phyloP scores from a whole-genome alignment of 2,329 filamentous ascomycete genomes.

The Ceratocystiopsis minuta region DNA sequence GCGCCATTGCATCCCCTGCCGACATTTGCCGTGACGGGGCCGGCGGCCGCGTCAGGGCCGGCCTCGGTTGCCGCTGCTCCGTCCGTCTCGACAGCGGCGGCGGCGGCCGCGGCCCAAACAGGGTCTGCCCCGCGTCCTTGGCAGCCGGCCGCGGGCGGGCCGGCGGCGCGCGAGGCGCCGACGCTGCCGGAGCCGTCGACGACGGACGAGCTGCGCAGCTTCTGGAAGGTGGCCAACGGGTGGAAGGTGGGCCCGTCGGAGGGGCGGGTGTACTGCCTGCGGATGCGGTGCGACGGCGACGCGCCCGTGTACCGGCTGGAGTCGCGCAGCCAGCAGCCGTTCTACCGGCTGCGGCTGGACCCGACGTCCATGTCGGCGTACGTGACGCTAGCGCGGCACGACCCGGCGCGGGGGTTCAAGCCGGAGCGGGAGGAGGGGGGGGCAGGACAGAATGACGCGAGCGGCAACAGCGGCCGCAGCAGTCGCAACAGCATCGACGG shows the following conservation, averaged over 20 bases:
- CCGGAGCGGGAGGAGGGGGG: constrained; percentile 12
- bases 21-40: neutral
- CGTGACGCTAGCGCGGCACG: constrained; percentile 39
- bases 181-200: constrained; percentile 32
- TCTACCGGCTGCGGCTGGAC: constrained; percentile 48
- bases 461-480: constrained; percentile 12
- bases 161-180: constrained; percentile 20
- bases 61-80: neutral
- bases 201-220: constrained; percentile 41
- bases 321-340: constrained; percentile 41
- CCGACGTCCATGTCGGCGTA: constrained; percentile 46
- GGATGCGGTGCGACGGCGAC: constrained; percentile 35
- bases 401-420: constrained; percentile 40
- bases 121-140: neutral
- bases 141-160: neutral
- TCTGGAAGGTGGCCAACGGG: constrained; percentile 54
- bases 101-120: too few species aligned
- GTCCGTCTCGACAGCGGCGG: neutral
- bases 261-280: constrained; percentile 40
- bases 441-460: neutral
- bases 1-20: too few species aligned
- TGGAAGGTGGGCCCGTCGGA: constrained; percentile 45
- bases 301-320: constrained; percentile 50
- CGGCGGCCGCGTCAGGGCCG: neutral
- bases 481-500: constrained; percentile 12